phyloP scores from a whole-genome alignment of 306 rosid genomes.

The Corylus avellana region DNA sequence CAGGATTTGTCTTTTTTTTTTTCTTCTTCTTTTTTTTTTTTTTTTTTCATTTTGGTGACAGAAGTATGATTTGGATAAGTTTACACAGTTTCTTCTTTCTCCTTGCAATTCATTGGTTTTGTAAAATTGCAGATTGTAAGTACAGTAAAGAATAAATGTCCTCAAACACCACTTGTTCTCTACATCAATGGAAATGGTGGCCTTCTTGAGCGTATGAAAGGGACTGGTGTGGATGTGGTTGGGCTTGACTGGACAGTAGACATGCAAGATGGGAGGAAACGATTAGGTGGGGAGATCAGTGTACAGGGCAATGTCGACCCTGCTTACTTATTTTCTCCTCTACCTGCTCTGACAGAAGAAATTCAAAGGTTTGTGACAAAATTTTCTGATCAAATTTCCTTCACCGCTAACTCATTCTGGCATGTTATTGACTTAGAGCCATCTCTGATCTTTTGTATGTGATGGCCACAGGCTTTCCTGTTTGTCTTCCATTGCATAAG shows the following conservation, averaged over 20 bases:
- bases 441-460: not conserved
- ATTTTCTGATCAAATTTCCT: conserved; percentile 4
- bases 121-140: conserved; percentile 67
- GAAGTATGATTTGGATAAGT: conserved; percentile 9
- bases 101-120: conserved; percentile 5
- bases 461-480: not conserved
- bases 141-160: conserved; percentile 67
- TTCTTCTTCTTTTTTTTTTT: not conserved
- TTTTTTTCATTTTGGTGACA: not conserved
- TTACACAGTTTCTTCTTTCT: conserved; percentile 12
- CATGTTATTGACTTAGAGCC: not conserved
- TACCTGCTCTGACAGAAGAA: conserved; percentile 78
- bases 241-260: conserved; percentile 98
- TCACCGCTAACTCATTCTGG: conserved; percentile 17
- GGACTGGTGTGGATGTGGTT: conserved; percentile 84
- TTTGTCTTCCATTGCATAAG: conserved; percentile 5
- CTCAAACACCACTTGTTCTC: conserved; percentile 78
- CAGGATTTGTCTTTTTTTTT: not conserved
- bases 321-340: conserved; percentile 84
- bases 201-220: conserved; percentile 91
- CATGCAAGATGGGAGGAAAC: conserved; percentile 90
- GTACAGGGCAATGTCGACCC: conserved; percentile 99
- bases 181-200: conserved; percentile 98
- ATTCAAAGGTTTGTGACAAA: conserved; percentile 72
- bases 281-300: conserved; percentile 74